Evolutionary conservation across 1,284 basidiomycete genomes (phyloP).

Genomic region (Austroboletus niveus): DNA sequence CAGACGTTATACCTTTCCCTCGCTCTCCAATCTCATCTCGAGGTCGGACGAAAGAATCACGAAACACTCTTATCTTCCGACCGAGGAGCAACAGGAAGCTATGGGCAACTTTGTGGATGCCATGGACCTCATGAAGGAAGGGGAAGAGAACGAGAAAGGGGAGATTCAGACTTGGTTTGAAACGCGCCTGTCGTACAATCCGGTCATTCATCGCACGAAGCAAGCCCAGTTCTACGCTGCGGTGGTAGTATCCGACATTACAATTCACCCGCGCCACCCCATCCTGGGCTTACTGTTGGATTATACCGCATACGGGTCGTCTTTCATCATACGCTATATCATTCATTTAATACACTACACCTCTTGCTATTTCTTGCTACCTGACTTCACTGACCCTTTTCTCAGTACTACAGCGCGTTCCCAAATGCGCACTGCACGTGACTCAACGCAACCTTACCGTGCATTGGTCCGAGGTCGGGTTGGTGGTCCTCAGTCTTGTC

Average conservation of each 20-base stretch:
- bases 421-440: too few relatives aligned
- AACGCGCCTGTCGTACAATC: conserved; percentile 78
- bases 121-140: conserved; percentile 82
- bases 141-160: conserved; percentile 71
- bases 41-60: conserved; percentile 73
- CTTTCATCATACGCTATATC: too few relatives aligned
- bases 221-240: conserved; percentile 91
- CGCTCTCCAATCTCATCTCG: conserved; percentile 72
- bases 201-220: conserved; percentile 86
- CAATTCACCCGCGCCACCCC: conserved; percentile 79
- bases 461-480: too few relatives aligned
- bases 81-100: conserved; percentile 67
- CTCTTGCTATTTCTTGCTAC: too few relatives aligned
- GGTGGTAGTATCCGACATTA: conserved; percentile 64
- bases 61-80: conserved; percentile 84
- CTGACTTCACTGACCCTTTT: too few relatives aligned
- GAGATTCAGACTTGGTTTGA: conserved; percentile 74
- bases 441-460: too few relatives aligned
- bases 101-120: conserved; percentile 88
- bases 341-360: too few relatives aligned
- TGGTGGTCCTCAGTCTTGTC: too few relatives aligned
- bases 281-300: conserved; percentile 62
- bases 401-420: too few relatives aligned
- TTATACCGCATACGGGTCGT: too few relatives aligned
- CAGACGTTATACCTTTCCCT: conserved; percentile 83